Evolutionary conservation across 2,329 filamentous ascomycete species (phyloP).

Genomic region (Piedraia hortae): DNA sequence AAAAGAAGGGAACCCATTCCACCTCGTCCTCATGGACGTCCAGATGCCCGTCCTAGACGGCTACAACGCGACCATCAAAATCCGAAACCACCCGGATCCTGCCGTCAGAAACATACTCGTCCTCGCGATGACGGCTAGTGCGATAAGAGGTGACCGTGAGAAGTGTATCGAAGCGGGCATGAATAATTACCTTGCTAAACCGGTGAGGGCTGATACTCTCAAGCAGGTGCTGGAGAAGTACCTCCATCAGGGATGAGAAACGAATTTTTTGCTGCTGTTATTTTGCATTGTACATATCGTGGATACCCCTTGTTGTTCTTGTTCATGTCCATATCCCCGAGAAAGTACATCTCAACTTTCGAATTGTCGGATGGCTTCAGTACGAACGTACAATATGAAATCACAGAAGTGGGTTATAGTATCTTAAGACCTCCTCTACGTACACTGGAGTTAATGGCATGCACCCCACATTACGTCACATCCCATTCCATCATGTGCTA

Average conservation of each 20-base stretch:
- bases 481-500: no score
- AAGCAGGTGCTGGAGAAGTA: constrained; percentile 57
- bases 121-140: constrained; percentile 89
- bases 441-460: no score
- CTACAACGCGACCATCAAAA: constrained; percentile 65
- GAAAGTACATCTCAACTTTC: no score
- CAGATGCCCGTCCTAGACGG: constrained; percentile 89
- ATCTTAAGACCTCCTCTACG: no score
- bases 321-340: no score
- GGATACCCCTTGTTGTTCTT: no score
- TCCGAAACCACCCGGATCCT: constrained; percentile 50
- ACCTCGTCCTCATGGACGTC: constrained; percentile 83
- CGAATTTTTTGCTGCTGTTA: no score
- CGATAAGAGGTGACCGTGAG: constrained; percentile 80
- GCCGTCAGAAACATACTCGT: constrained; percentile 62
- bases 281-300: no score
- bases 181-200: constrained; percentile 93
- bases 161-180: constrained; percentile 90
- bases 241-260: constrained; percentile 26
- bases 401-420: no score
- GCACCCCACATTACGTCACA: no score
- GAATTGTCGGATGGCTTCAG: no score
- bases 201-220: constrained; percentile 65
- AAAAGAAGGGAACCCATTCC: constrained; percentile 47
- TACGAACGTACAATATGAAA: no score